A percentile compares a stretch with the other conserved stretches of the same genome.
Conservation (phyloP, 2,329 filamentous ascomycete genomes). For the Dothistroma septosporum region DNA sequence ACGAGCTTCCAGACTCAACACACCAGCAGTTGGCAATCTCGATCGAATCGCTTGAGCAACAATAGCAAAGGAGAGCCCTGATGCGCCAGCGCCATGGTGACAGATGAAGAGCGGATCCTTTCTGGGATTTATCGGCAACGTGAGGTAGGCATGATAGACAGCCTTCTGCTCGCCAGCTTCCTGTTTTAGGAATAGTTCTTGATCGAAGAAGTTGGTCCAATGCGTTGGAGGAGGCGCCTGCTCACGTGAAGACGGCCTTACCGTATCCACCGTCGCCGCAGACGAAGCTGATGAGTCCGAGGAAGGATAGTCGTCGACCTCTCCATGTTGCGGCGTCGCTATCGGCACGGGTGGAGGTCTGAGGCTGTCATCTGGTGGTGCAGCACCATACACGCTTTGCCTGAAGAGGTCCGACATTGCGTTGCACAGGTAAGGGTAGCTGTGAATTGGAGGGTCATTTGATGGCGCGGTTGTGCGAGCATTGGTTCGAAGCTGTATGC, state of each 20-base stretch:
- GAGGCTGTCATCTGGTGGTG: slow-evolving; percentile 6
- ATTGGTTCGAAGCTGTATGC: not conserved
- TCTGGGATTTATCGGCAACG: slow-evolving; percentile 58
- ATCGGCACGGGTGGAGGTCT: slow-evolving; percentile 23
- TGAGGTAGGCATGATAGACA: slow-evolving; percentile 81
- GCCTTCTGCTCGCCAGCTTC: slow-evolving; percentile 46
- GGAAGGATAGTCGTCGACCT: slow-evolving; percentile 33
- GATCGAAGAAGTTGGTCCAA: slow-evolving; percentile 89
- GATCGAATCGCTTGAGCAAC: slow-evolving; percentile 74
- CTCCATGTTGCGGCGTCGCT: slow-evolving; percentile 16
- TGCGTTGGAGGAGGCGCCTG: slow-evolving; percentile 59
- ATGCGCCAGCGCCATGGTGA: slow-evolving; percentile 93
- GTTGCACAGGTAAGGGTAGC: slow-evolving; percentile 11
- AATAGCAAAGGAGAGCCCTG: slow-evolving; percentile 84
- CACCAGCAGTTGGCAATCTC: slow-evolving; percentile 71
- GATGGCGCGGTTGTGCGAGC: not conserved
- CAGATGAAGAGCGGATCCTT: slow-evolving; percentile 82
- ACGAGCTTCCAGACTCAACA: slow-evolving; percentile 80
- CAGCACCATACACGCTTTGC: slow-evolving; percentile 17
- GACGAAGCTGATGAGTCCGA: slow-evolving; percentile 77
- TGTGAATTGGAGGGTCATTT: not conserved
- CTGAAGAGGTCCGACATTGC: slow-evolving; percentile 29
- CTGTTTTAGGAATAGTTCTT: slow-evolving; percentile 70
- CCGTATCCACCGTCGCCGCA: slow-evolving; percentile 68
- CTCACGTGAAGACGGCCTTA: slow-evolving; percentile 33